These are phyloP conservation scores for Atalantia buxifolia DNA, from an alignment of 345 rosid genomes.

Conservation along the genomic window DNA sequence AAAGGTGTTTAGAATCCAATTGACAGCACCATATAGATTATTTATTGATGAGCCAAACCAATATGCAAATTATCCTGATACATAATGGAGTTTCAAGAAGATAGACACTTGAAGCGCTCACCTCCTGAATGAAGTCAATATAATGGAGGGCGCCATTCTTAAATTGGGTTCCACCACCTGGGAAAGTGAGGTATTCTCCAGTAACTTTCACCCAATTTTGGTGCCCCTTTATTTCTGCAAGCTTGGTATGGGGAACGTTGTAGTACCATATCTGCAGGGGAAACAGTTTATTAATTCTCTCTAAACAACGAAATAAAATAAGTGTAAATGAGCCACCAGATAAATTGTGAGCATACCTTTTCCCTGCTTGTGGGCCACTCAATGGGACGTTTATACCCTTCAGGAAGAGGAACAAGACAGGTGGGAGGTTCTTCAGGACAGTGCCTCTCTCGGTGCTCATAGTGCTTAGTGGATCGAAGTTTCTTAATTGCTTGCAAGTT, in stretches of 20 bases:
- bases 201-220: slow-evolving; percentile 96
- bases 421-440: slow-evolving; percentile 86
- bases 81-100: slow-evolving; percentile 7
- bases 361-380: slow-evolving; percentile 98
- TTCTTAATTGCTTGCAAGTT: slow-evolving; percentile 72
- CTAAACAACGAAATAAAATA: background rate
- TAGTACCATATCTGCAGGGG: slow-evolving; percentile 78
- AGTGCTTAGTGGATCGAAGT: slow-evolving; percentile 77
- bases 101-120: slow-evolving; percentile 22
- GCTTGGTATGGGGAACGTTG: slow-evolving; percentile 92
- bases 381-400: slow-evolving; percentile 72
- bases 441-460: slow-evolving; percentile 97
- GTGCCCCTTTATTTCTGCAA: slow-evolving; percentile 88
- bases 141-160: slow-evolving; percentile 90
- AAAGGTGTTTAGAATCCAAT: background rate
- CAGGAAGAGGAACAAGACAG: slow-evolving; percentile 86
- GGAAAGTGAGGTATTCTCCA: slow-evolving; percentile 94
- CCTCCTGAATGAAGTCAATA: slow-evolving; percentile 93
- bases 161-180: slow-evolving; percentile 99
- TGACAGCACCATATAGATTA: background rate
- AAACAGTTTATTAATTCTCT: slow-evolving; percentile 10
- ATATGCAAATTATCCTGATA: slow-evolving; percentile 1
- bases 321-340: background rate
- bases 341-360: slow-evolving; percentile 45
- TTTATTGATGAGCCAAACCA: background rate